These are phyloP conservation scores for Eimeria zaria DNA, from an alignment of 169 alveolate genomes.

Conservation along the genomic window DNA sequence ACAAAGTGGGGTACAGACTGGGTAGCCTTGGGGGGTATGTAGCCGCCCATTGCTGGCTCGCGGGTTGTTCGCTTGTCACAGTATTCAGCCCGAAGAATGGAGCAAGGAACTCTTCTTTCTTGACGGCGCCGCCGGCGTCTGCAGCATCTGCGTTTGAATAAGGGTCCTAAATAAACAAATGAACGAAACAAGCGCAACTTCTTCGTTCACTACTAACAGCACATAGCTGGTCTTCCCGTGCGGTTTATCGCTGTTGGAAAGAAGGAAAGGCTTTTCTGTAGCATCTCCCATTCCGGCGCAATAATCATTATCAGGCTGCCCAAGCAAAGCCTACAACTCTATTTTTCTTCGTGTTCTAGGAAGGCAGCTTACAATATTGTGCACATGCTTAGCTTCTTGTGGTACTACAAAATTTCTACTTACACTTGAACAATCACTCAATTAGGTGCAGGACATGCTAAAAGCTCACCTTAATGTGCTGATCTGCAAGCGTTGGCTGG, in stretches of 20 bases:
- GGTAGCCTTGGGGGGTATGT: conserved; percentile 85
- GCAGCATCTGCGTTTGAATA: conserved; percentile 58
- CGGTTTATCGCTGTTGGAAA: no score
- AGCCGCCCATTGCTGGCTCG: conserved; percentile 78
- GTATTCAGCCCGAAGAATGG: conserved; percentile 62
- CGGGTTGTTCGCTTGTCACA: neutral
- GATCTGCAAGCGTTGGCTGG: conserved; percentile 47
- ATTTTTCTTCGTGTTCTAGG: no score
- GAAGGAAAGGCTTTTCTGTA: neutral
- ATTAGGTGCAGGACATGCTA: no score
- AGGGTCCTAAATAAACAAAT: neutral
- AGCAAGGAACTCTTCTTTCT: conserved; percentile 63
- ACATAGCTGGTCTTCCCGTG: neutral
- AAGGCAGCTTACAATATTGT: no score
- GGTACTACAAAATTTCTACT: no score
- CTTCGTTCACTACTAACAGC: neutral
- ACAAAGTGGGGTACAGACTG: conserved; percentile 34
- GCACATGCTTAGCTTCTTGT: no score
- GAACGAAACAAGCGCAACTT: neutral
- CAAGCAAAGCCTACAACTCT: neutral
- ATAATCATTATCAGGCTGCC: neutral
- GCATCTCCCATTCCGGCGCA: neutral
- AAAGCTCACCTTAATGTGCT: conserved; percentile 21
- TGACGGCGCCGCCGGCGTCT: conserved; percentile 61
- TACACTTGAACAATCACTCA: no score